These are phyloP conservation scores for Haplosporangium sp. DNA, from an alignment of 371 early-diverging fungal species.

Conservation along the genomic window DNA sequence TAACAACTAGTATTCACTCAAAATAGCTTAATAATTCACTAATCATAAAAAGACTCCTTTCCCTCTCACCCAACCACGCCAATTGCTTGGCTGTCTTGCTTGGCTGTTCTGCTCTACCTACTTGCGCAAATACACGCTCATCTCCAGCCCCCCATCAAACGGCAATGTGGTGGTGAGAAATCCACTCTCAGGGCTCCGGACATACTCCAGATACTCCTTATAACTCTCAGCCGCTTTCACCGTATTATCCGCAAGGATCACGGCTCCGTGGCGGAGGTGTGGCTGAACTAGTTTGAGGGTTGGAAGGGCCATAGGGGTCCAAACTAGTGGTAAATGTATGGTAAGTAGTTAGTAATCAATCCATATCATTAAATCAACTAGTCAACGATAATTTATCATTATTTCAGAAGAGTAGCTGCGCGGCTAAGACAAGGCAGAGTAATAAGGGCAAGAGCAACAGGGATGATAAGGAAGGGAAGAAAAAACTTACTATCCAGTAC, in stretches of 20 bases:
- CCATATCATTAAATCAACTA: background rate
- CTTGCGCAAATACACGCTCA: conserved; percentile 14
- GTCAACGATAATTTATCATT: too few species aligned
- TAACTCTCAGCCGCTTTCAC: conserved; percentile 7
- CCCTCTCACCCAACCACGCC: too few species aligned
- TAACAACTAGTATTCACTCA: too few species aligned
- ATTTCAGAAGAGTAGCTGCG: background rate
- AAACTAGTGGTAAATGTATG: background rate
- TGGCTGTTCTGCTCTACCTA: background rate
- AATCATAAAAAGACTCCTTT: too few species aligned
- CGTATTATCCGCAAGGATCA: conserved; percentile 8
- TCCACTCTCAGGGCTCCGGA: conserved; percentile 7
- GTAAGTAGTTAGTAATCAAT: conserved; percentile 3
- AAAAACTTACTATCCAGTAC: conserved; percentile 12
- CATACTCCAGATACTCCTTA: conserved; percentile 15
- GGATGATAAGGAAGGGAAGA: conserved; percentile 5
- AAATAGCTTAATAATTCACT: too few species aligned
- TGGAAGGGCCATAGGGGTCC: conserved; percentile 15
- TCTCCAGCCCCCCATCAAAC: conserved; percentile 7
- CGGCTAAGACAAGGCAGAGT: background rate
- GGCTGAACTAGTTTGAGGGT: conserved; percentile 10
- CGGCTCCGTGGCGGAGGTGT: conserved; percentile 9
- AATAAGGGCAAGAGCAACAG: conserved; percentile 2
- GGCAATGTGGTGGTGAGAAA: conserved; percentile 13
- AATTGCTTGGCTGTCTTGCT: too few species aligned